These are phyloP conservation scores for Calonectria leucothoes DNA, from an alignment of 2,329 filamentous ascomycete species.

Conservation along the genomic window DNA sequence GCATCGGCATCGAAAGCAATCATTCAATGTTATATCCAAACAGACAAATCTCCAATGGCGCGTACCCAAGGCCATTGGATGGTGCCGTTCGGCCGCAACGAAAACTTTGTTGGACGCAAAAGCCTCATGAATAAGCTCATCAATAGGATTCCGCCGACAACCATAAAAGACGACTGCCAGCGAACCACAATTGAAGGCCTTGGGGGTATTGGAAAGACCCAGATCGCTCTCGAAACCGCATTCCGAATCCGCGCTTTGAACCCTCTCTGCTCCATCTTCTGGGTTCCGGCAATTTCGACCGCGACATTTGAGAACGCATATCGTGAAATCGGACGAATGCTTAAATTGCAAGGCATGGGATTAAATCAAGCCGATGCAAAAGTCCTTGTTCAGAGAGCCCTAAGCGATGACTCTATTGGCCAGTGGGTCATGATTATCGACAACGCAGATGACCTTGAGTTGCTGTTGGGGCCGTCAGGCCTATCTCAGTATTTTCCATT, in stretches of 20 bases:
- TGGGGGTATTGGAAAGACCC: slow-evolving; percentile 53
- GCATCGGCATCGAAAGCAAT: not conserved
- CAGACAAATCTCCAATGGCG: not conserved
- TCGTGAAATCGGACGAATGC: slow-evolving; percentile 42
- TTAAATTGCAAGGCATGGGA: slow-evolving; percentile 44
- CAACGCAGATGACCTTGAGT: slow-evolving; percentile 53
- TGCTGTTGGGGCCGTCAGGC: slow-evolving; percentile 39
- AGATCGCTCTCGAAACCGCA: slow-evolving; percentile 51
- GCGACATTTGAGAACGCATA: slow-evolving; percentile 50
- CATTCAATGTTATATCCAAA: not conserved
- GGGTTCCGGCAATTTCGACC: slow-evolving; percentile 48
- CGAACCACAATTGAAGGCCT: slow-evolving; percentile 41
- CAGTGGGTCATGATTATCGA: slow-evolving; percentile 58
- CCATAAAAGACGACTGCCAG: not conserved
- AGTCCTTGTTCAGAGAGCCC: slow-evolving; percentile 42
- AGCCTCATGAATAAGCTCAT: not conserved
- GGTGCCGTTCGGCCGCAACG: slow-evolving; percentile 42
- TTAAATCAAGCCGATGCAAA: slow-evolving; percentile 48
- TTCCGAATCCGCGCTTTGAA: slow-evolving; percentile 40
- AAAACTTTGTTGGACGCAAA: slow-evolving; percentile 40
- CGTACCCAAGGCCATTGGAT: not conserved
- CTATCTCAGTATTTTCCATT: slow-evolving; percentile 45
- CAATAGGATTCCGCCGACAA: not conserved
- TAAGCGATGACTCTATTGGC: slow-evolving; percentile 12
- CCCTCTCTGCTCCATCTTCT: slow-evolving; percentile 52